Evolutionary conservation across 2,329 filamentous ascomycete genomes (phyloP).

Genomic region (Cladobotryum mycophilum): DNA sequence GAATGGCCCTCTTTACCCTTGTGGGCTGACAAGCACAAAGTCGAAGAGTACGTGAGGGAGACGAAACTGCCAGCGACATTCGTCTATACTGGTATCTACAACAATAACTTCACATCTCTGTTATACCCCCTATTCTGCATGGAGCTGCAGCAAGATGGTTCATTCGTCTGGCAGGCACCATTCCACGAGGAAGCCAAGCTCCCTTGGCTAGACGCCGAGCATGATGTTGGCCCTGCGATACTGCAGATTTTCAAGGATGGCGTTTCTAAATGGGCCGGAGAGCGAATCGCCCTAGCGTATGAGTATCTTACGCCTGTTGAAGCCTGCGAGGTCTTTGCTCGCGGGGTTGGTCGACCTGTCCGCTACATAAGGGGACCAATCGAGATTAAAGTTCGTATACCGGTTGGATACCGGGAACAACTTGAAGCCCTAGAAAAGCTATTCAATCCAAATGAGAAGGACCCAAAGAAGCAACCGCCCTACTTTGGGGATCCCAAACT

Average conservation of each 20-base stretch:
- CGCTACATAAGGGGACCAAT: conserved; percentile 73
- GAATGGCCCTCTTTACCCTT: conserved; percentile 78
- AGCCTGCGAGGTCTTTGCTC: conserved; percentile 73
- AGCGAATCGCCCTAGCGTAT: conserved; percentile 80
- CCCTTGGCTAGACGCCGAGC: conserved; percentile 93
- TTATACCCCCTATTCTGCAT: conserved; percentile 93
- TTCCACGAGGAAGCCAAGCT: conserved; percentile 86
- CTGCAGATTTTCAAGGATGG: conserved; percentile 95
- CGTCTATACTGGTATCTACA: conserved; percentile 95
- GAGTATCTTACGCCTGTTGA: conserved; percentile 79
- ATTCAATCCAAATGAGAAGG: conserved; percentile 44
- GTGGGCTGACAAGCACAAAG: conserved; percentile 87
- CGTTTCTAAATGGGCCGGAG: conserved; percentile 71
- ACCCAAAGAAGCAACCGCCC: conserved; percentile 52
- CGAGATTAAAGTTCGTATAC: conserved; percentile 78
- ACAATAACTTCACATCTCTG: conserved; percentile 96
- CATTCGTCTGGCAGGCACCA: conserved; percentile 87
- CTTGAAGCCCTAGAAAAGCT: conserved; percentile 63
- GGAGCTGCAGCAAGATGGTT: conserved; percentile 77
- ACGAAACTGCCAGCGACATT: conserved; percentile 83
- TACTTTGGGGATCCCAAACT: conserved; percentile 56
- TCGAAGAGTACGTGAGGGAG: conserved; percentile 84
- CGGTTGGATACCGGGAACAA: conserved; percentile 81
- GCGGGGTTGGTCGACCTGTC: conserved; percentile 71
- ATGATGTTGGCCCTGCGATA: conserved; percentile 88